Conservation (phyloP, 306 rosid species). For the Ochetophila trinervis region DNA sequence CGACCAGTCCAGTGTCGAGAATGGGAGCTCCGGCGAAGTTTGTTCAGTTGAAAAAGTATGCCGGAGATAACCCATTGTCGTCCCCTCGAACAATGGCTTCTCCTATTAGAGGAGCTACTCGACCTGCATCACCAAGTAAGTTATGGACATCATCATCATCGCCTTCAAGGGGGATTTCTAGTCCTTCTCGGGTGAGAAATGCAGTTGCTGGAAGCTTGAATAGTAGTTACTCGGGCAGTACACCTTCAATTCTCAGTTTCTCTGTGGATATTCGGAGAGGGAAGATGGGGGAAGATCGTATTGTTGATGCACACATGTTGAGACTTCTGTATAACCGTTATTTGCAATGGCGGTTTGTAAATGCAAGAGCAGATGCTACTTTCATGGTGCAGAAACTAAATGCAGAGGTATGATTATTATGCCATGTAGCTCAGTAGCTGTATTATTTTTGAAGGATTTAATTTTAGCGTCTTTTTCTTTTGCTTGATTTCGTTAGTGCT, state of each 20-base stretch:
- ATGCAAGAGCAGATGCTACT: constrained; percentile 93
- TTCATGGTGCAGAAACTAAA: constrained; percentile 75
- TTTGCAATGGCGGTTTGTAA: constrained; percentile 94
- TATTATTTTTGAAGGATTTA: not conserved
- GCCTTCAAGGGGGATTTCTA: constrained; percentile 64
- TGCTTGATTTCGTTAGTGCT: constrained; percentile 5
- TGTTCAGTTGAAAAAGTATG: constrained; percentile 58
- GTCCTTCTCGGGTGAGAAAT: constrained; percentile 86
- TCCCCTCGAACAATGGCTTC: constrained; percentile 78
- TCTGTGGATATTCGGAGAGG: constrained; percentile 90
- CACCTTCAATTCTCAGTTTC: constrained; percentile 90
- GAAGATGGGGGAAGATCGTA: constrained; percentile 90
- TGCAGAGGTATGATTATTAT: constrained; percentile 72
- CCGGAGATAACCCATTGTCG: constrained; percentile 50
- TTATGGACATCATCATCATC: constrained; percentile 74
- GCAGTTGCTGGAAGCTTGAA: constrained; percentile 51
- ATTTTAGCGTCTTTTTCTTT: not conserved
- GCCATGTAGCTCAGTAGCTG: constrained; percentile 1
- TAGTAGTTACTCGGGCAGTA: constrained; percentile 40
- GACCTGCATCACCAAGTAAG: constrained; percentile 88
- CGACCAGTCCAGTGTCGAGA: constrained; percentile 67
- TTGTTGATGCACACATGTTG: constrained; percentile 85
- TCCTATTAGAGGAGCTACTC: constrained; percentile 61
- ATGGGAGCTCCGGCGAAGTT: constrained; percentile 42
- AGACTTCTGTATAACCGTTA: constrained; percentile 88